Evolutionary conservation across 73 alveolate genomes (phyloP).

Genomic region (Effrenium voratum): DNA sequence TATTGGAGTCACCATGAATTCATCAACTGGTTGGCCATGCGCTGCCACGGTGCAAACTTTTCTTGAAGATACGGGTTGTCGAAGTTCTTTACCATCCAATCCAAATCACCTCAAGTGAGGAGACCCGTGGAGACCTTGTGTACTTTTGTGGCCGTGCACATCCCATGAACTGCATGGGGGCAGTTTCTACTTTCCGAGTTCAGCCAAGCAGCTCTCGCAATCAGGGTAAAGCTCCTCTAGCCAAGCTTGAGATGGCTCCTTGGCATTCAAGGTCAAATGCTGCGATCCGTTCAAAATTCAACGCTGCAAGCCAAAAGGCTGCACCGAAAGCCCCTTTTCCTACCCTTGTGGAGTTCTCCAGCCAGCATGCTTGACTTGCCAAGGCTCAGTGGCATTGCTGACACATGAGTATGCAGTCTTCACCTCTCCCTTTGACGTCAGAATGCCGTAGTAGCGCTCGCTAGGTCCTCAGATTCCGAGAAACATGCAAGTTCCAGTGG

Average conservation of each 20-base stretch:
- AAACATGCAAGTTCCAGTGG: too few species aligned
- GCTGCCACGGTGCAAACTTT: constrained; percentile 64
- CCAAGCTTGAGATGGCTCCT: constrained; percentile 90
- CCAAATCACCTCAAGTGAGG: constrained; percentile 38
- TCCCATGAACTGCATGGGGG: not conserved
- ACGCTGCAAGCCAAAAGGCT: not conserved
- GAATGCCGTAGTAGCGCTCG: constrained; percentile 74
- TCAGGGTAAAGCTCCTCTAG: constrained; percentile 80
- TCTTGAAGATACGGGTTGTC: constrained; percentile 69
- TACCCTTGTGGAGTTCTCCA: too few species aligned
- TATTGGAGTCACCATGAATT: too few species aligned
- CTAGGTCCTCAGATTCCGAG: constrained; percentile 48
- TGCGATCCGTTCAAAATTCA: not conserved
- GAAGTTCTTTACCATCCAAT: constrained; percentile 83
- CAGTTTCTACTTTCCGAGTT: not conserved
- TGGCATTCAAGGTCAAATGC: not conserved
- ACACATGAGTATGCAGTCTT: constrained; percentile 39
- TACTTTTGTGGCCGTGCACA: not conserved
- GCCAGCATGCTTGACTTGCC: not conserved
- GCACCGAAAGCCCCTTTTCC: not conserved
- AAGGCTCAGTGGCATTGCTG: constrained; percentile 71
- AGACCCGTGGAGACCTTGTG: not conserved
- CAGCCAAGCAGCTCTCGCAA: constrained; percentile 61
- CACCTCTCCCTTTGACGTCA: constrained; percentile 75
- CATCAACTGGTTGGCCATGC: too few species aligned